Conservation (phyloP, 2,329 filamentous ascomycete genomes). For the Aquanectria penicillioides region DNA sequence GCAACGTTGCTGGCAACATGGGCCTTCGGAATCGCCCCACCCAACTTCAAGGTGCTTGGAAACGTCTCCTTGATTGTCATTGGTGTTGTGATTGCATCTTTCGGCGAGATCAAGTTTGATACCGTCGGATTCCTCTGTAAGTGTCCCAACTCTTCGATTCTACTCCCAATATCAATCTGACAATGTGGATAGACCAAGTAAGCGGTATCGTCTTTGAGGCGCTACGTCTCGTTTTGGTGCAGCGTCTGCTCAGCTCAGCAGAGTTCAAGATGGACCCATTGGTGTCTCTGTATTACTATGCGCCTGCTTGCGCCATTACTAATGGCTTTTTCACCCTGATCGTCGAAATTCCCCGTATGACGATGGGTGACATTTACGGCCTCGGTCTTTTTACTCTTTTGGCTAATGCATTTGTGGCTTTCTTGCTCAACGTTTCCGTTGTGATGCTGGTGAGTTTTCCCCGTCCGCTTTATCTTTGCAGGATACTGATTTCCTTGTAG, state of each 20-base stretch:
- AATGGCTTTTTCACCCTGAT: slow-evolving; percentile 20
- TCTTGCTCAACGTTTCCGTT: slow-evolving; percentile 24
- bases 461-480: too few species aligned
- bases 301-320: slow-evolving; percentile 11
- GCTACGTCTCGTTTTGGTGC: slow-evolving; percentile 21
- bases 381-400: slow-evolving; percentile 12
- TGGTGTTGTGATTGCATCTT: slow-evolving; percentile 20
- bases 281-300: slow-evolving; percentile 22
- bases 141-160: not conserved
- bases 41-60: slow-evolving; percentile 11
- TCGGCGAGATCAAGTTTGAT: slow-evolving; percentile 23
- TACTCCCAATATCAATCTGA: not conserved
- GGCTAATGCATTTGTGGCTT: slow-evolving; percentile 19
- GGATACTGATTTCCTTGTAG: not conserved
- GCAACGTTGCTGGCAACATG: slow-evolving; percentile 17
- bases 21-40: slow-evolving; percentile 19
- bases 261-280: slow-evolving; percentile 25
- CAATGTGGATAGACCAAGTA: slow-evolving; percentile 6
- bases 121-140: slow-evolving; percentile 15
- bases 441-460: slow-evolving; percentile 8
- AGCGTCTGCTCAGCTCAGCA: slow-evolving; percentile 18
- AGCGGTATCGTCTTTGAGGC: slow-evolving; percentile 22
- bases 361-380: slow-evolving; percentile 7
- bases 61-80: slow-evolving; percentile 15
- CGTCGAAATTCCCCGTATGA: slow-evolving; percentile 14